Base-by-base conservation (phyloP, 305 asterid species). In the Solanum chacoense region DNA sequence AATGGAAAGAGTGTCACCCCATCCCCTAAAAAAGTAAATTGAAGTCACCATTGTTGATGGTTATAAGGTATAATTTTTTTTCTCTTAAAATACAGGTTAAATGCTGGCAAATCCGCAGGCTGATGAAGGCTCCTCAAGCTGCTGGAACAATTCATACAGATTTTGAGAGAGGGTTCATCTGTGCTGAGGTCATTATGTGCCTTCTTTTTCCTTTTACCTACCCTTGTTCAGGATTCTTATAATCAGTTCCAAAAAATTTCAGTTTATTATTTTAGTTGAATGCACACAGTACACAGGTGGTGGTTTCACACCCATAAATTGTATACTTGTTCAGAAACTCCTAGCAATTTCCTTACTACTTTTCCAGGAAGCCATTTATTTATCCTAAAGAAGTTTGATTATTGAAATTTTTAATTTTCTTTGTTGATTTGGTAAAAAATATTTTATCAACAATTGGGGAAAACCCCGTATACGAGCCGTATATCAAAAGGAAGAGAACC, bases 101-200 rank as follows among this genome's bases (percentile, higher is more conserved):
- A 91, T 97, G 99, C 93, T 97, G 99, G 99, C 99, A 97, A 95
- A 95, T 97, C 90, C 94, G 99, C 85, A 94, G 99, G 85, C 96
- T 88, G 85, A 91, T 95, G 84, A 97, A 97, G 92, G 98, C 99
- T 91, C 99, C 99, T 88, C 99, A 97, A 93, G 99, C 99, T 59
- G 99, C 99, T 78, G 99, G 99, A 92, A 65, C 99, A 75, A 97
- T 97, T 93, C 99, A 97, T 90, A 87, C 98, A 87, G 99, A 97
- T 93, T 97, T 96, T 92, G 99, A 97, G 89, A 95, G 88, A 90
- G 99, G 99, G 55, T 97, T 97, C 94, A 97, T 97, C 73, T 96
- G 99, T 88, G 99, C 99, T 40, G 99, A 97, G 99, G 99, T 97
- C 88, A 37, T 87, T 90, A 50, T n/a, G 32, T 45, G 29, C 85